These are phyloP conservation scores for Vanrija humicola DNA, from an alignment of 1,284 basidiomycete species.

Conservation along the genomic window DNA sequence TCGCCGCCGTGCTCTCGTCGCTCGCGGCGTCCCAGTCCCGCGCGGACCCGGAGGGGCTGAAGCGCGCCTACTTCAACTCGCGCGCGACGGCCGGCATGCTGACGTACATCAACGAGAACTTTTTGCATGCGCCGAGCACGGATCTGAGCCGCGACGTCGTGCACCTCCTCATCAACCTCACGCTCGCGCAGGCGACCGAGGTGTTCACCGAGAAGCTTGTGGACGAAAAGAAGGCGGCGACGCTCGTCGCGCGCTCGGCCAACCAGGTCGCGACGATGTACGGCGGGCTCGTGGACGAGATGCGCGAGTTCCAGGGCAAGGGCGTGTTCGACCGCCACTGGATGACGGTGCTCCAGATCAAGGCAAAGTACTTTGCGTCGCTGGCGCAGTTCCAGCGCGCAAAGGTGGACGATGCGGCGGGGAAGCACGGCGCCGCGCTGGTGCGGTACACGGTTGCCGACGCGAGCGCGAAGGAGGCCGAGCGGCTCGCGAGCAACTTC, in stretches of 20 bases:
- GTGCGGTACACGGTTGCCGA: conserved; percentile 78
- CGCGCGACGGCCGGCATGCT: conserved; percentile 94
- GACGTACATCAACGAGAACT: conserved; percentile 99
- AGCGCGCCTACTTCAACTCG: conserved; percentile 89
- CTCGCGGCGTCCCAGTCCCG: conserved; percentile 73
- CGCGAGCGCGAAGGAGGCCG: conserved; percentile 76
- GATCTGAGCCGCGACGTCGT: conserved; percentile 92
- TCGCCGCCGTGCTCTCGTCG: conserved; percentile 86
- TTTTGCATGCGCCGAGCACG: conserved; percentile 95
- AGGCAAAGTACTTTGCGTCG: conserved; percentile 83
- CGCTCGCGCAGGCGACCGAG: conserved; percentile 90
- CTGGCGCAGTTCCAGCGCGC: conserved; percentile 83
- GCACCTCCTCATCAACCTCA: conserved; percentile 81
- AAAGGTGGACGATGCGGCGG: conserved; percentile 68
- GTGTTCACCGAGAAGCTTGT: conserved; percentile 94
- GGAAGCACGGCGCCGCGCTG: conserved; percentile 82
- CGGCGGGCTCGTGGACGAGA: conserved; percentile 72
- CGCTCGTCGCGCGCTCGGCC: conserved; percentile 79
- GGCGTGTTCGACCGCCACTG: conserved; percentile 95
- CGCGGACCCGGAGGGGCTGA: conserved; percentile 76
- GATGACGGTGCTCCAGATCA: conserved; percentile 67
- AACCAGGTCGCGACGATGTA: conserved; percentile 81
- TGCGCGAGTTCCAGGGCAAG: conserved; percentile 93
- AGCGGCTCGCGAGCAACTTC: conserved; percentile 66
- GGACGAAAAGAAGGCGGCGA: conserved; percentile 78